These are phyloP conservation scores for Gossypioides kirkii DNA, from an alignment of 345 rosid genomes.

Conservation along the genomic window DNA sequence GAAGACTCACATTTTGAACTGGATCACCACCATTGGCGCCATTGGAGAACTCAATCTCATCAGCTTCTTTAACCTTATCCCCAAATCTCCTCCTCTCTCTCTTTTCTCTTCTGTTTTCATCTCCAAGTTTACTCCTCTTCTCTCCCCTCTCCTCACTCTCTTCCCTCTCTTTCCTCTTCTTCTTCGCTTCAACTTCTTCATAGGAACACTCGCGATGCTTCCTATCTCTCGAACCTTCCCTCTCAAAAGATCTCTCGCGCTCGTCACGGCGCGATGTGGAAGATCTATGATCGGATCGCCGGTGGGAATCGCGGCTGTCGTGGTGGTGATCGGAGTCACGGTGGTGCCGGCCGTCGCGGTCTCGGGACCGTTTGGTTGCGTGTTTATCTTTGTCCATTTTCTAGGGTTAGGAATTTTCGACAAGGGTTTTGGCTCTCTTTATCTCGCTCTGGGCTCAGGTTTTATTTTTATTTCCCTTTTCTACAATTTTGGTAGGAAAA, in stretches of 20 bases:
- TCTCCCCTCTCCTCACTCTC: constrained; percentile 35
- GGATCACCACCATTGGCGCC: constrained; percentile 20
- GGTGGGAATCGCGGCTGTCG: constrained; percentile 43
- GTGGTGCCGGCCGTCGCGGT: constrained; percentile 44
- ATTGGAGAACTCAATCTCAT: constrained; percentile 20
- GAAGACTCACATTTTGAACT: constrained; percentile 47
- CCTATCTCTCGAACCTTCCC: constrained; percentile 31
- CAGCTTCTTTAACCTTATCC: constrained; percentile 32
- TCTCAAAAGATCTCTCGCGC: constrained; percentile 27
- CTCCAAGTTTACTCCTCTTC: constrained; percentile 44
- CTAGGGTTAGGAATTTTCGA: constrained; percentile 28
- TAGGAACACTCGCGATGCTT: constrained; percentile 30
- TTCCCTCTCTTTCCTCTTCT: constrained; percentile 32
- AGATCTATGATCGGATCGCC: constrained; percentile 47
- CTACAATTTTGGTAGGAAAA: not conserved
- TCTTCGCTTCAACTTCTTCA: constrained; percentile 35
- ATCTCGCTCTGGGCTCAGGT: not conserved
- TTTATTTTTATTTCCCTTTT: no score
- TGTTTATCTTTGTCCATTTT: constrained; percentile 52
- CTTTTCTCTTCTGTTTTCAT: constrained; percentile 35
- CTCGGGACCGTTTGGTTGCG: constrained; percentile 39
- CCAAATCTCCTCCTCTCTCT: constrained; percentile 51
- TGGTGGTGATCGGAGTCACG: constrained; percentile 35
- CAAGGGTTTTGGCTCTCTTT: not conserved
- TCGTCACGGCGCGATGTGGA: constrained; percentile 39